Conservation (phyloP, 2,329 filamentous ascomycete genomes). For the Kalmusia sp. region DNA sequence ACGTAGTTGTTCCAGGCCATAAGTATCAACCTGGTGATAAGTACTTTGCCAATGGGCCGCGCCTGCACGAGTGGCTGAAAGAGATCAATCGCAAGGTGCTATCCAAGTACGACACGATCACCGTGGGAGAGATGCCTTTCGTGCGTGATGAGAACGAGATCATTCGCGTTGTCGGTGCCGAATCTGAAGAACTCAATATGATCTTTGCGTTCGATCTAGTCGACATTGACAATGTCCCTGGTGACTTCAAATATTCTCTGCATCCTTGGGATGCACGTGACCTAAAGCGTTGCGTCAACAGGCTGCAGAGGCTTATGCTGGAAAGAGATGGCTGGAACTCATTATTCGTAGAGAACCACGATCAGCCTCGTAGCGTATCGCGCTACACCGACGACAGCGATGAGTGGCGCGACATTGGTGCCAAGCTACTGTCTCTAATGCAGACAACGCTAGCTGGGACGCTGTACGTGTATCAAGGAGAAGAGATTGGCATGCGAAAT, state of each 20-base stretch:
- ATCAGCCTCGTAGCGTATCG: constrained; percentile 58
- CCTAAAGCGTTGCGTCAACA: constrained; percentile 40
- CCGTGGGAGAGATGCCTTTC: constrained; percentile 69
- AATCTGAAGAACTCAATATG: constrained; percentile 67
- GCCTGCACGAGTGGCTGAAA: constrained; percentile 71
- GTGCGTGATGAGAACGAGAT: constrained; percentile 57
- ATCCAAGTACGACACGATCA: constrained; percentile 68
- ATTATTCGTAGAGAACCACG: constrained; percentile 62
- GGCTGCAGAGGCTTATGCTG: constrained; percentile 46
- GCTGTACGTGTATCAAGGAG: constrained; percentile 58
- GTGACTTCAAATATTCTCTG: constrained; percentile 44
- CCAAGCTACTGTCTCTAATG: constrained; percentile 58
- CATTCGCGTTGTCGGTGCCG: constrained; percentile 52
- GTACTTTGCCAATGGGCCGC: constrained; percentile 71
- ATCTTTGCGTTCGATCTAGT: constrained; percentile 64
- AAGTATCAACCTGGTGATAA: constrained; percentile 54
- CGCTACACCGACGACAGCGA: constrained; percentile 59
- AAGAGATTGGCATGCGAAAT: constrained; percentile 61
- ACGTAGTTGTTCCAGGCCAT: constrained; percentile 36
- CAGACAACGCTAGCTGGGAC: constrained; percentile 57
- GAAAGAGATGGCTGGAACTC: constrained; percentile 55
- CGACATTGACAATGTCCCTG: constrained; percentile 45
- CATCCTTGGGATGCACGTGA: constrained; percentile 44
- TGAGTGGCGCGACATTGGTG: constrained; percentile 53
- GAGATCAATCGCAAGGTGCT: constrained; percentile 70